These are phyloP conservation scores for Cladosporium velox DNA, from an alignment of 2,329 filamentous ascomycete species.

Conservation along the genomic window DNA sequence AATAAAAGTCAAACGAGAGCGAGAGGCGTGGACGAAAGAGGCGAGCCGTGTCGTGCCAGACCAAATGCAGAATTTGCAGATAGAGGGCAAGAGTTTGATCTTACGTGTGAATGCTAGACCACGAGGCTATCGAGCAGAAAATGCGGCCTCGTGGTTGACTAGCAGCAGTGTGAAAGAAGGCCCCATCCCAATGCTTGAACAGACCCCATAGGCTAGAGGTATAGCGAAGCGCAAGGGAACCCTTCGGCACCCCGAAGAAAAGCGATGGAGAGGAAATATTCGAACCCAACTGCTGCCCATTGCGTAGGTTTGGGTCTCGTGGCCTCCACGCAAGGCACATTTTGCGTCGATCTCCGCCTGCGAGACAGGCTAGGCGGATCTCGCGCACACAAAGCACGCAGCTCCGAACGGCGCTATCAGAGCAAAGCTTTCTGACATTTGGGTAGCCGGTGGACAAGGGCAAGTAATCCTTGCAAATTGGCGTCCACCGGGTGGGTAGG, in stretches of 20 bases:
- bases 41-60: conserved; percentile 15
- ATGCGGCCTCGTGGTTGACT: conserved; percentile 21
- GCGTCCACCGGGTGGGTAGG: conserved; percentile 17
- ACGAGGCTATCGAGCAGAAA: conserved; percentile 20
- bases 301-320: conserved; percentile 22
- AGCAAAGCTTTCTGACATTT: conserved; percentile 19
- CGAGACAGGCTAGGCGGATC: conserved; percentile 15
- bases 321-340: conserved; percentile 20
- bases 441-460: conserved; percentile 17
- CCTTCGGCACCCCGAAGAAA: conserved; percentile 21
- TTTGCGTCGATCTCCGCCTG: conserved; percentile 20
- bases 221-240: conserved; percentile 22
- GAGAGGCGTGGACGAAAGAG: conserved; percentile 10
- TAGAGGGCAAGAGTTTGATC: conserved; percentile 4
- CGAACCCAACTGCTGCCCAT: conserved; percentile 23
- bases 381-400: conserved; percentile 14
- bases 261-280: conserved; percentile 21
- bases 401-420: conserved; percentile 10
- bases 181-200: conserved; percentile 19
- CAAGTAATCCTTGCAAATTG: conserved; percentile 15
- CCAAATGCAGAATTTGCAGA: conserved; percentile 19
- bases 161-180: conserved; percentile 15
- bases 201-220: conserved; percentile 20
- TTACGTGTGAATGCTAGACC: conserved; percentile 16
- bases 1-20: conserved; percentile 19